Percentiles rank a stretch among this genome's conserved stretches.
Conservation (phyloP, 106 monocot species). For the Alisma plantagoaquatica region DNA sequence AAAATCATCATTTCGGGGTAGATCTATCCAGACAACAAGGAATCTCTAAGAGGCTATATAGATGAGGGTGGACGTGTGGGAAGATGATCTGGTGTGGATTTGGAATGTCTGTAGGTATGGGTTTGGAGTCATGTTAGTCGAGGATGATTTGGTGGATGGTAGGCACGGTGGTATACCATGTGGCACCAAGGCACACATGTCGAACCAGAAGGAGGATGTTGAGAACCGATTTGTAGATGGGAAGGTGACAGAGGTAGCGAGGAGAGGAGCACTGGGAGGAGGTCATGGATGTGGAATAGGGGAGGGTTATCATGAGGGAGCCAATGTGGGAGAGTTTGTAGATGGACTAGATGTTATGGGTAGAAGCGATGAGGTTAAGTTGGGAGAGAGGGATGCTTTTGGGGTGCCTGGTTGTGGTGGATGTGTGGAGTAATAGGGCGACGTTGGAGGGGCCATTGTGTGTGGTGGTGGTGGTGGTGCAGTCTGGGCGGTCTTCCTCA, state of each 20-base stretch:
- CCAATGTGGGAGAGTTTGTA: slow-evolving; percentile 55
- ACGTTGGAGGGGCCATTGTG: slow-evolving; percentile 49
- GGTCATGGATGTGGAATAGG: slow-evolving; percentile 96
- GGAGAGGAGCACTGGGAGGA: slow-evolving; percentile 59
- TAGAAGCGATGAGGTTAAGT: slow-evolving; percentile 67
- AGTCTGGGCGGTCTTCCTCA: no score
- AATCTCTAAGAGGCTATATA: no score
- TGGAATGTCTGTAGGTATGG: no score
- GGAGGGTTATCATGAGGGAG: slow-evolving; percentile 77
- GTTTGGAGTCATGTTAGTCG: slow-evolving; percentile 46
- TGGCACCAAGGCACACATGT: slow-evolving; percentile 58
- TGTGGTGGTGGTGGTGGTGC: no score
- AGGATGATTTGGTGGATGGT: slow-evolving; percentile 96
- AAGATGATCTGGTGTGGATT: no score
- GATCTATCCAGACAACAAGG: no score
- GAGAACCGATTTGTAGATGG: slow-evolving; percentile 77
- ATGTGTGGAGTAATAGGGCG: slow-evolving; percentile 94
- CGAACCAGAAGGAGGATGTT: slow-evolving; percentile 80
- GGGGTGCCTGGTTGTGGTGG: slow-evolving; percentile 90
- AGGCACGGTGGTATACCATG: slow-evolving; percentile 98
- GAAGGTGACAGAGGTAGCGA: slow-evolving; percentile 52
- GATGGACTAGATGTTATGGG: slow-evolving; percentile 48
- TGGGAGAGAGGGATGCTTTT: slow-evolving; percentile 91
- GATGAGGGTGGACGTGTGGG: no score
- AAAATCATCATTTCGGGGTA: no score